Conservation (phyloP, 2,329 filamentous ascomycete species). For the Microascus cirrosus region DNA sequence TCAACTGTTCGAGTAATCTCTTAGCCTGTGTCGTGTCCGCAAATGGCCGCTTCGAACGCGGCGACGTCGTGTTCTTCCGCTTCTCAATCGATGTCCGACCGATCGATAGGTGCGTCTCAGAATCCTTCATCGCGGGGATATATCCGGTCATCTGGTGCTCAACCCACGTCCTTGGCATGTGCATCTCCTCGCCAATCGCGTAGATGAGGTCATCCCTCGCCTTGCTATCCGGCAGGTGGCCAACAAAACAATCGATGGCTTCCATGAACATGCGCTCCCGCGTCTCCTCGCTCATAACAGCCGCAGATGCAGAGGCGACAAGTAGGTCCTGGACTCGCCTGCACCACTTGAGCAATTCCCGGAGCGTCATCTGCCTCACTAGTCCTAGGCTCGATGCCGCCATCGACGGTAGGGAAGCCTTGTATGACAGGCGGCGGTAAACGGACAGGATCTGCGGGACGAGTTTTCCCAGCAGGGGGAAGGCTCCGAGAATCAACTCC, state of each 20-base stretch:
- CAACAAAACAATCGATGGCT: slow-evolving; percentile 83
- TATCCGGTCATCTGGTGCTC: slow-evolving; percentile 67
- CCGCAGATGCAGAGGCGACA: slow-evolving; percentile 16
- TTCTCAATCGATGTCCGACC: slow-evolving; percentile 57
- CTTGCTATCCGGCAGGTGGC: slow-evolving; percentile 58
- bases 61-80: slow-evolving; percentile 33
- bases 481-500: slow-evolving; percentile 59
- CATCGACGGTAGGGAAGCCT: slow-evolving; percentile 16
- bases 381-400: slow-evolving; percentile 32
- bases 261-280: slow-evolving; percentile 86
- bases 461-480: slow-evolving; percentile 57
- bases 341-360: slow-evolving; percentile 89
- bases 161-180: slow-evolving; percentile 70
- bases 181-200: slow-evolving; percentile 75
- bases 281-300: slow-evolving; percentile 44
- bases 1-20: slow-evolving; percentile 77
- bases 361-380: slow-evolving; percentile 49
- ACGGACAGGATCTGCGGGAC: slow-evolving; percentile 47
- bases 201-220: slow-evolving; percentile 49
- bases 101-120: slow-evolving; percentile 44
- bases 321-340: slow-evolving; percentile 61
- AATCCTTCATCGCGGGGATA: slow-evolving; percentile 57
- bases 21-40: slow-evolving; percentile 81
- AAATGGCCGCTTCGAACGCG: slow-evolving; percentile 56
- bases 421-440: slow-evolving; percentile 38